Base-by-base conservation (phyloP, 305 asterid species). In the Fraxinus nigra region DNA sequence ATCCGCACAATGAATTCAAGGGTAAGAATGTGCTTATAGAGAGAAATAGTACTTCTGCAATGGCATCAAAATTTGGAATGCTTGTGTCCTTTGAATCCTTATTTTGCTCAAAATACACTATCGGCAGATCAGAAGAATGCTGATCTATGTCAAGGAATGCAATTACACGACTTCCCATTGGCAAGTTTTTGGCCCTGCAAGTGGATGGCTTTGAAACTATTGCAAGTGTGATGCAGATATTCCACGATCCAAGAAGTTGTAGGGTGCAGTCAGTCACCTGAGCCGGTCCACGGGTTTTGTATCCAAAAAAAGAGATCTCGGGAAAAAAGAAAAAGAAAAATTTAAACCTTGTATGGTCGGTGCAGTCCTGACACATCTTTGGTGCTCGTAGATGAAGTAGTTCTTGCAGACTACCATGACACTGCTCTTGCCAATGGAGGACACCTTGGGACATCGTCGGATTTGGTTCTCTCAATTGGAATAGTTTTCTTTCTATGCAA, bases 1-100 rank as follows among this genome's bases (percentile, higher is more conserved):
- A 95, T 83, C 97, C 98, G 28, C 95, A 92, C 84, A 75, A 86
- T 2, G 99, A 95, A 86, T 95, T 95, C 86, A 86, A 90, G 90
- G 97, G 89, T 70, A 92, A 91, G 81, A 95, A 95, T 82, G 97
- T 95, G 86, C 91, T 93, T 79, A 94, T 94, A 33, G 97, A 92
- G 85, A 89, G 95, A 84, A 90, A 80, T 37, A 86, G 87, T 82
- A 83, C 93, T 46, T 84, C 92, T 54, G 92, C 86, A 63, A 86
- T 92, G 93, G 97, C 97, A 63, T 87, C 94, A 33, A 95, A 94
- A 82, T 85, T 87, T 77, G 92, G 80, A 54, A 83, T 88, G 89
- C 84, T 94, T 16, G 73, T 9, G 51, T 43, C 51, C 16, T 43
- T 43, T 10, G 16, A 2, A 43, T 43, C 16, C 16, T 43, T 43